Percentiles rank a stretch among this genome's conserved stretches.
Conservation (phyloP, 2,329 filamentous ascomycete species). For the Colletotrichum costaricense region DNA sequence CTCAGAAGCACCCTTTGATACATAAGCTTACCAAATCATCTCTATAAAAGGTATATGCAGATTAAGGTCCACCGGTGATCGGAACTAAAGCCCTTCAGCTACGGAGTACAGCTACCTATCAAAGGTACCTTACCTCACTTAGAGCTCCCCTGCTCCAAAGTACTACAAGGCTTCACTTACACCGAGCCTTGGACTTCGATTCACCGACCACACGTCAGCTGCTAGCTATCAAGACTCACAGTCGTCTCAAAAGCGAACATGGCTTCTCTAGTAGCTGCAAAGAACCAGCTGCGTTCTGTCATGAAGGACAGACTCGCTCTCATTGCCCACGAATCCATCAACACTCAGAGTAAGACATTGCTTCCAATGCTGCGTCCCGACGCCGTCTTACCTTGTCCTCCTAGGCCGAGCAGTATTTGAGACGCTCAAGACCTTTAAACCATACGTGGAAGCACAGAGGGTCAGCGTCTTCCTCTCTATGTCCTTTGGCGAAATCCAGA, state of each 20-base stretch:
- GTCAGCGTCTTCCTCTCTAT: constrained; percentile 95
- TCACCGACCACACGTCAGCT: not conserved
- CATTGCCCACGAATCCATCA: constrained; percentile 71
- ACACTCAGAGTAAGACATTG: constrained; percentile 74
- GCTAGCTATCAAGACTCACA: not conserved
- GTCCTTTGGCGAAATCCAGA: constrained; percentile 88
- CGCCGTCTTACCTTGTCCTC: constrained; percentile 1
- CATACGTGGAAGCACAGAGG: constrained; percentile 79
- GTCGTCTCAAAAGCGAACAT: constrained; percentile 47
- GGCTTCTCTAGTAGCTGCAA: constrained; percentile 72
- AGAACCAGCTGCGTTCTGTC: constrained; percentile 78
- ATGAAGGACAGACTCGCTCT: constrained; percentile 75
- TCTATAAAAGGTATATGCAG: not conserved
- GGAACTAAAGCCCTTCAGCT: not conserved
- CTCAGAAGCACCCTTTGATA: not conserved
- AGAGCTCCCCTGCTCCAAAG: not conserved
- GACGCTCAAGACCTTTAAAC: constrained; percentile 72
- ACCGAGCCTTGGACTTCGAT: not conserved
- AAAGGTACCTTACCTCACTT: not conserved
- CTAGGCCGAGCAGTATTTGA: constrained; percentile 75
- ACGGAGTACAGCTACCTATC: not conserved
- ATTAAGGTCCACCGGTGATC: not conserved
- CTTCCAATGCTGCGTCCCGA: no score
- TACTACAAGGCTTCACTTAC: not conserved
- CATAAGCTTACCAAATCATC: not conserved